These are phyloP conservation scores for Apiospora aurea DNA, from an alignment of 2,329 filamentous ascomycete genomes.

Conservation along the genomic window DNA sequence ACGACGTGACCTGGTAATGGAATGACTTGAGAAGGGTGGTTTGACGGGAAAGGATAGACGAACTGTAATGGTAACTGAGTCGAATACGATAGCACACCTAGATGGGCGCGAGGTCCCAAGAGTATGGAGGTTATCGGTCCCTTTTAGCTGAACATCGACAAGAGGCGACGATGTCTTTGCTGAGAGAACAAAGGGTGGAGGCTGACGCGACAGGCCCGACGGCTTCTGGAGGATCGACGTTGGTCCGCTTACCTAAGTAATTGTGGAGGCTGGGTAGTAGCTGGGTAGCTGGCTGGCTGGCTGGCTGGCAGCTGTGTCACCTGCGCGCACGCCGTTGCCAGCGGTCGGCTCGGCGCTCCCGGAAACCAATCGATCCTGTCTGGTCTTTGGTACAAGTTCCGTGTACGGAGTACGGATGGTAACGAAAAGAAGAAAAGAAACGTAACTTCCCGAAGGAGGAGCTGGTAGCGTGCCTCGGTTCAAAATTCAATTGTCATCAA, in stretches of 20 bases:
- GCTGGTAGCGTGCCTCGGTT: not conserved
- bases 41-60: constrained; percentile 42
- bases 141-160: constrained; percentile 20
- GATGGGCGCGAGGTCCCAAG: constrained; percentile 27
- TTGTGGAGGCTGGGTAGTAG: not conserved
- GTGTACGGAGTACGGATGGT: not conserved
- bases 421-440: too few relatives aligned
- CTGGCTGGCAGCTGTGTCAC: not conserved
- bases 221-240: constrained; percentile 11
- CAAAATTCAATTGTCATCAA: not conserved
- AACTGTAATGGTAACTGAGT: constrained; percentile 36
- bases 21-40: constrained; percentile 31
- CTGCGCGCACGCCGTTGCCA: not conserved
- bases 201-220: constrained; percentile 7
- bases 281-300: too few relatives aligned
- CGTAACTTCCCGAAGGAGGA: too few relatives aligned
- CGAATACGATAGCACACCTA: constrained; percentile 25
- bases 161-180: constrained; percentile 22
- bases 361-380: not conserved
- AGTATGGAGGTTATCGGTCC: constrained; percentile 25
- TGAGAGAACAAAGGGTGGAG: constrained; percentile 21
- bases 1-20: constrained; percentile 30
- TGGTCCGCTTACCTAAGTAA: constrained; percentile 9
- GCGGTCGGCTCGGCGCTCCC: not conserved
- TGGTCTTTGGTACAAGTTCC: not conserved